Conservation (phyloP, 306 rosid species). For the Medicago arabica region DNA sequence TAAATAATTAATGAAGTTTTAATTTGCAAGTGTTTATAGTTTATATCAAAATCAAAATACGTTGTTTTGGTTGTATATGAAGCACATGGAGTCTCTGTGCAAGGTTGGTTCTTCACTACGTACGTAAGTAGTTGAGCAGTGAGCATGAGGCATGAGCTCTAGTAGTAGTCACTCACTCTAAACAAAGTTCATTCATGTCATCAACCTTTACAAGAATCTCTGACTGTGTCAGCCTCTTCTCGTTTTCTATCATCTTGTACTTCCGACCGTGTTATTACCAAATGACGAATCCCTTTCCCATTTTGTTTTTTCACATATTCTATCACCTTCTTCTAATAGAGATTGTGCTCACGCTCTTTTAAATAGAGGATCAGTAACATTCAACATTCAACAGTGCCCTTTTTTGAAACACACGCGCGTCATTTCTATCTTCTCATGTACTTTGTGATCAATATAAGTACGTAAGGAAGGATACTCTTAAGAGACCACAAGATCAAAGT, state of each 20-base stretch:
- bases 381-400: background rate
- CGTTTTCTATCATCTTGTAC: conserved; percentile 31
- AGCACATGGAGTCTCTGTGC: too few relatives aligned
- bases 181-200: background rate
- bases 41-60: too few relatives aligned
- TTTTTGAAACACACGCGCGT: background rate
- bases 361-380: background rate
- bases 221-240: background rate
- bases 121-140: too few relatives aligned
- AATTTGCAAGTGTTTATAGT: too few relatives aligned
- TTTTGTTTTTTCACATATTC: background rate
- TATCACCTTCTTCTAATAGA: background rate
- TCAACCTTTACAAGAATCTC: background rate
- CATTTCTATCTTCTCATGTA: background rate
- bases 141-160: too few relatives aligned
- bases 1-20: too few relatives aligned
- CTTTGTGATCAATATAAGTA: background rate
- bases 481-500: background rate
- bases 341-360: background rate
- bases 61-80: too few relatives aligned
- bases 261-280: conserved; percentile 57
- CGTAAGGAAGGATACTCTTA: background rate
- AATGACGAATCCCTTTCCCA: conserved; percentile 51
- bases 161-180: background rate
- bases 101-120: too few relatives aligned